Evolutionary conservation across 1,284 basidiomycete species (phyloP), one percentile per base, ranked within the genome.

Genomic region (Rhodotorula sp.): DNA sequence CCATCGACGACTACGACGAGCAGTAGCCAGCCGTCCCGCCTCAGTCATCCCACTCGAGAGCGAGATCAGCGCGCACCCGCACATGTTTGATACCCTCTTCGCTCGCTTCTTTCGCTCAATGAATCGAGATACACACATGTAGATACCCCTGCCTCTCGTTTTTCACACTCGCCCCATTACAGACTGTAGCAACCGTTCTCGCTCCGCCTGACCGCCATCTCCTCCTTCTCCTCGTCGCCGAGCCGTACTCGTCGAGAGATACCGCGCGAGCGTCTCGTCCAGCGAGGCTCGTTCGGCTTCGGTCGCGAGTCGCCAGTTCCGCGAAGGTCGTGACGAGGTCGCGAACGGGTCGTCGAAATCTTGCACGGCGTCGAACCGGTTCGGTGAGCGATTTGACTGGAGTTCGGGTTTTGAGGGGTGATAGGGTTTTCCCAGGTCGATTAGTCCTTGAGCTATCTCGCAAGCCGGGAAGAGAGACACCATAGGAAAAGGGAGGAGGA

Each of bases 271-370:
- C 2, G 54, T 29, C 22, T 14, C 2, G 12, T 26, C 22, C 17
- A 51, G 10, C 20, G 26, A 20, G 5, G 4, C 46, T 6, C 45
- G 48, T 20, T 61, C 54, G 1, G 12, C 58, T 1, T 1, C 44
- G 12, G 33, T 22, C 26, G 42, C 54, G 18, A 18, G 24, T 4
- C 61, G 57, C 64, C 67, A 72, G 30, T 72, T 67, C 22, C 48
- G 29, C 24, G 67, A 64, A 7, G 67, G 64, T 18, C 56, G 68
- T 6, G 54, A 33, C 1, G 54, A 20, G 12, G 58, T 53, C 14
- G 70, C 70, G 37, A 72, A 72, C 15, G 70, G 70, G 49, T 56
- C 57, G 55, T 72, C 70, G 22, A 72, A 72, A 33, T 72, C 70
- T 61, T 72, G 70, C 42, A 67, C 62, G 37, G 37, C 37, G 7